phyloP scores from a whole-genome alignment of 148 eudicot species.

The Amaranthus palmeri region DNA sequence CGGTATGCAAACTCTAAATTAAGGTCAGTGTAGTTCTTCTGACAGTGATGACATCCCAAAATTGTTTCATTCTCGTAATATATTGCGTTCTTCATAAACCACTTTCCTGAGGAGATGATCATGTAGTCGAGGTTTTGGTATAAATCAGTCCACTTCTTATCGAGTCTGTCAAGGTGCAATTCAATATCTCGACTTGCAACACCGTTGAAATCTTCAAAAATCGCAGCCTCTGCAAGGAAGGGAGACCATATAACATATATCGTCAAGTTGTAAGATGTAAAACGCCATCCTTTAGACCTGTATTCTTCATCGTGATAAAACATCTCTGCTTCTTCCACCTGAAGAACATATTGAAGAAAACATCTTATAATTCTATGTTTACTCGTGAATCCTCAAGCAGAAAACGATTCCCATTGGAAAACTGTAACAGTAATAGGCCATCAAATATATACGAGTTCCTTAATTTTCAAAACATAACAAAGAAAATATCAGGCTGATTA shows the following conservation, averaged over 20 bases:
- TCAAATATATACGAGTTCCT: no score
- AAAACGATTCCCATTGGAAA: background rate
- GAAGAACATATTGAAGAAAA: slow-evolving; percentile 14
- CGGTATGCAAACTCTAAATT: slow-evolving; percentile 48
- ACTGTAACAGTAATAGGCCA: no score
- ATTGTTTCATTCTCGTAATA: slow-evolving; percentile 40
- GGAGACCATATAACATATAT: slow-evolving; percentile 68
- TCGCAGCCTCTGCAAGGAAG: slow-evolving; percentile 52
- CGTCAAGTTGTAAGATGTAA: slow-evolving; percentile 54
- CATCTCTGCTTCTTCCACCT: slow-evolving; percentile 58
- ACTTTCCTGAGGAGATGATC: slow-evolving; percentile 57
- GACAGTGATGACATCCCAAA: slow-evolving; percentile 55
- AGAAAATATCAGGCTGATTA: no score
- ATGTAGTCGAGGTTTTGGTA: slow-evolving; percentile 45
- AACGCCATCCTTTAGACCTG: slow-evolving; percentile 52
- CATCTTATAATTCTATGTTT: background rate
- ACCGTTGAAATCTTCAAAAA: slow-evolving; percentile 57
- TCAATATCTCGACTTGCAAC: slow-evolving; percentile 47
- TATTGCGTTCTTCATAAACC: slow-evolving; percentile 51
- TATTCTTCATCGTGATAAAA: slow-evolving; percentile 57
- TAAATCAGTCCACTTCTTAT: slow-evolving; percentile 36
- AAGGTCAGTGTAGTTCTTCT: slow-evolving; percentile 33
- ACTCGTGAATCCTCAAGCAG: background rate
- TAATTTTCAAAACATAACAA: no score
- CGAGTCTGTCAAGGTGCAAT: slow-evolving; percentile 57